Evolutionary conservation across 1,284 basidiomycete genomes (phyloP).

Genomic region (Kalmanozyma brasiliensis): DNA sequence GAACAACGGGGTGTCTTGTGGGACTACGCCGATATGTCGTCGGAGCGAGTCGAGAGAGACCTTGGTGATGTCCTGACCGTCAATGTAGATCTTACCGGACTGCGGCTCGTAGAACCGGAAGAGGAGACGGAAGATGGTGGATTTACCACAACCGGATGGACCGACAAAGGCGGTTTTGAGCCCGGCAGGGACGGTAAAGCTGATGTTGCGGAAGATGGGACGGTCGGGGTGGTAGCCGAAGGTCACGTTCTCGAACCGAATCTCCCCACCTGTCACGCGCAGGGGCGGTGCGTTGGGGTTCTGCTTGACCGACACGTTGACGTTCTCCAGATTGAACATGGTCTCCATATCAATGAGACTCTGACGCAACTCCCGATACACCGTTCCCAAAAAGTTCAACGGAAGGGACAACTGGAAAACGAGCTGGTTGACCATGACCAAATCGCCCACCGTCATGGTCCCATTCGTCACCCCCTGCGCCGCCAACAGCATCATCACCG

Average conservation of each 20-base stretch:
- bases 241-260: constrained; percentile 89
- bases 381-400: constrained; percentile 94
- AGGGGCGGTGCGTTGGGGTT: constrained; percentile 77
- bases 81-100: constrained; percentile 82
- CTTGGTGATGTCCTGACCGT: constrained; percentile 84
- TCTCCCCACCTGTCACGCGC: constrained; percentile 80
- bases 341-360: constrained; percentile 97
- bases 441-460: constrained; percentile 96
- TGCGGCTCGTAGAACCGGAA: constrained; percentile 93
- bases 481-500: constrained; percentile 94
- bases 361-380: constrained; percentile 95
- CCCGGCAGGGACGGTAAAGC: constrained; percentile 91
- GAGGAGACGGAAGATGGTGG: constrained; percentile 90
- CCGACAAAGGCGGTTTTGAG: constrained; percentile 96
- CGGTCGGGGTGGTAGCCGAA: constrained; percentile 91
- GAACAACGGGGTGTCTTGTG: constrained; percentile 97
- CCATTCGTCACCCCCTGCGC: constrained; percentile 93
- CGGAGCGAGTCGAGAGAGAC: constrained; percentile 81
- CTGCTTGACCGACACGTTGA: constrained; percentile 83
- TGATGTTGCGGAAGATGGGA: constrained; percentile 81
- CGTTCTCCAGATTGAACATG: constrained; percentile 87
- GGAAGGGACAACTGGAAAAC: constrained; percentile 97
- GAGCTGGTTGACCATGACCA: constrained; percentile 99
- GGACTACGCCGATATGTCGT: constrained; percentile 86
- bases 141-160: constrained; percentile 97